Base-by-base conservation (phyloP, 768 basidiomycete species). In the Epithele typhae region DNA sequence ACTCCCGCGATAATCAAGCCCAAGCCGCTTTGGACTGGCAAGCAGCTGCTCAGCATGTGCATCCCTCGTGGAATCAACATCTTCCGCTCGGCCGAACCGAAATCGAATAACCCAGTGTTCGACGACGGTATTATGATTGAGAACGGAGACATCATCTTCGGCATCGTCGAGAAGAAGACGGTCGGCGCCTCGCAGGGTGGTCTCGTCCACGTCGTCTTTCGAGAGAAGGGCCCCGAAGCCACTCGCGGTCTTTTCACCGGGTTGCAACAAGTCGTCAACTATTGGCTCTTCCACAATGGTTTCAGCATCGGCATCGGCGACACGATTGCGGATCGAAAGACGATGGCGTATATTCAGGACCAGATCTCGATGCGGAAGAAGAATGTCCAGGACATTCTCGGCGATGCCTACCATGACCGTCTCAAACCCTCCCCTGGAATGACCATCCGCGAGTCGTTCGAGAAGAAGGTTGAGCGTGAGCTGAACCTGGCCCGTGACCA, bases 281-380 rank as follows among this genome's bases (percentile, higher is more conserved):
- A 81, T 65, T 99, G 95, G 95, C 77, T 98, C 6, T 91, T 98
- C 74, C 96, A 99, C 69, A 94, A 94, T 52, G 95, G 96, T 30
- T 99, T 98, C 77, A 92, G 90, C 56, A 98, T 98, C 59, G 96
- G 96, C 46, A 99, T 99, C 52, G 96, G 95, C 32, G 96, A 98
- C 67, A 98, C 96, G 3, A 93, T 99, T 45, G 95, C 95, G 22
- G 95, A 95, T 60, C 74, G 77, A 44, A 77, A 73, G 25, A 95
- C 92, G 32, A 97, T 97, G 94, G 72, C 70, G 10, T 80, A 75
- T 57, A 96, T 99, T 63, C 88, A 86, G 1, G 68, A 82, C 48
- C 84, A 84, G 41, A 95, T 98, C 51, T 75, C 81, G 5, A 76
- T 82, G 50, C 84, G 85, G 52, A 98, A 98, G 69, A 66, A 70